phyloP scores from a whole-genome alignment of 164 flowering plant species.

The Vitis labrusca region DNA sequence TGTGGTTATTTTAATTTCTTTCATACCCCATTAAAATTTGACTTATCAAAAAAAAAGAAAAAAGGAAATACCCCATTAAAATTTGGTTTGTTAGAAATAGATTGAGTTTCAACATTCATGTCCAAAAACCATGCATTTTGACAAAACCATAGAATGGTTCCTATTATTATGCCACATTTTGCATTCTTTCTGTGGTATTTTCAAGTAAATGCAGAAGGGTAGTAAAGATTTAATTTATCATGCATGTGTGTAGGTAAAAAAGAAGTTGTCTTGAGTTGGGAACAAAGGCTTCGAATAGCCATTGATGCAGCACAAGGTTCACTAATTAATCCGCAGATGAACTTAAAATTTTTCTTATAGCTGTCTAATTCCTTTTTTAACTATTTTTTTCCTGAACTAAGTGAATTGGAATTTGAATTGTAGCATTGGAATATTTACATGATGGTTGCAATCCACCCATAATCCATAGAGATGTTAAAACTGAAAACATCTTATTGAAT shows the following conservation, averaged over 20 bases:
- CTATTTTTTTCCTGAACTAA: not conserved
- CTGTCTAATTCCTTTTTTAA: not conserved
- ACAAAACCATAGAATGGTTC: too few species aligned
- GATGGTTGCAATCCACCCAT: slow-evolving; percentile 26
- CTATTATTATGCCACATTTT: too few species aligned
- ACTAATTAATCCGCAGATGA: not conserved
- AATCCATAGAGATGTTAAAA: slow-evolving; percentile 31
- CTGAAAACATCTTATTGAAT: slow-evolving; percentile 19
- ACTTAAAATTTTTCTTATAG: not conserved
- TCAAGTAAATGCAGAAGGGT: too few species aligned
- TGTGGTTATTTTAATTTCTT: not conserved
- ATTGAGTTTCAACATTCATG: too few species aligned
- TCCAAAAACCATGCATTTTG: too few species aligned
- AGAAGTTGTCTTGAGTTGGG: slow-evolving; percentile 27
- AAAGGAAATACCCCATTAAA: too few species aligned
- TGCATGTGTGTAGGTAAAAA: slow-evolving; percentile 11
- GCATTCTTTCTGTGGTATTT: too few species aligned
- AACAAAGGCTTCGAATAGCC: slow-evolving; percentile 29
- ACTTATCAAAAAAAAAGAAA: too few species aligned
- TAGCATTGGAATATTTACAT: slow-evolving; percentile 30
- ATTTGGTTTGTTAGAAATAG: too few species aligned
- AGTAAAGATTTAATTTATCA: too few species aligned
- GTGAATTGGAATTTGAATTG: not conserved
- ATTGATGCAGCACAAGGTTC: slow-evolving; percentile 37
- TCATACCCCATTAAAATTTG: too few species aligned